Evolutionary conservation across 257 asterid species (phyloP).

Genomic region (Primulina eburnea): DNA sequence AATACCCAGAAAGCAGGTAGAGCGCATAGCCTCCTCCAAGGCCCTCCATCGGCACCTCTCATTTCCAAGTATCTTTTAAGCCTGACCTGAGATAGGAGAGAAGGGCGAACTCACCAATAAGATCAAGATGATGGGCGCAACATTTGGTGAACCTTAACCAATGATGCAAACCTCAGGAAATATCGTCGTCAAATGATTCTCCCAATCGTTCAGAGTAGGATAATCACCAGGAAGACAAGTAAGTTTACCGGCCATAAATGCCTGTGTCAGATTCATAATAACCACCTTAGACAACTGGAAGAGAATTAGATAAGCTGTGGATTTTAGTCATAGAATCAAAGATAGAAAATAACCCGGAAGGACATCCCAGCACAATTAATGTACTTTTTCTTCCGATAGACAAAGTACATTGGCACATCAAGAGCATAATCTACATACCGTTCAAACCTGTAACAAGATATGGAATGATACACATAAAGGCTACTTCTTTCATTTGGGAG

Average conservation of each 20-base stretch:
- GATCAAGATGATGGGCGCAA: slow-evolving; percentile 11
- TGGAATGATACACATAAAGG: background rate
- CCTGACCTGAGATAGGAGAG: slow-evolving; percentile 63
- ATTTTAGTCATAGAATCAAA: slow-evolving; percentile 22
- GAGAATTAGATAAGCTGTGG: background rate
- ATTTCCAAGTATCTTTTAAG: slow-evolving; percentile 95
- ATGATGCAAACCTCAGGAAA: slow-evolving; percentile 77
- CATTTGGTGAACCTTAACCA: slow-evolving; percentile 10
- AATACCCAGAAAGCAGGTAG: slow-evolving; percentile 95
- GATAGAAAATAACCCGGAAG: slow-evolving; percentile 58
- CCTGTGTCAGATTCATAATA: slow-evolving; percentile 46
- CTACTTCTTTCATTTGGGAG: background rate
- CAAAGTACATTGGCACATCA: slow-evolving; percentile 98
- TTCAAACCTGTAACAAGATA: slow-evolving; percentile 63
- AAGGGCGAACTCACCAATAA: slow-evolving; percentile 20
- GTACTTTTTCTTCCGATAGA: slow-evolving; percentile 75
- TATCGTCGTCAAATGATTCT: slow-evolving; percentile 94
- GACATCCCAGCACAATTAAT: slow-evolving; percentile 86
- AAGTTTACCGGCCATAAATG: slow-evolving; percentile 93
- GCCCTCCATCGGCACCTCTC: slow-evolving; percentile 99
- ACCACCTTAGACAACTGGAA: background rate
- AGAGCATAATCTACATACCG: slow-evolving; percentile 97
- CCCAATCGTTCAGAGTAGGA: slow-evolving; percentile 94
- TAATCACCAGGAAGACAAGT: slow-evolving; percentile 84
- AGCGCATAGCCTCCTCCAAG: slow-evolving; percentile 97